Base-by-base conservation (phyloP, 140 eudicot genomes). In the Ambrosia hybrid region DNA sequence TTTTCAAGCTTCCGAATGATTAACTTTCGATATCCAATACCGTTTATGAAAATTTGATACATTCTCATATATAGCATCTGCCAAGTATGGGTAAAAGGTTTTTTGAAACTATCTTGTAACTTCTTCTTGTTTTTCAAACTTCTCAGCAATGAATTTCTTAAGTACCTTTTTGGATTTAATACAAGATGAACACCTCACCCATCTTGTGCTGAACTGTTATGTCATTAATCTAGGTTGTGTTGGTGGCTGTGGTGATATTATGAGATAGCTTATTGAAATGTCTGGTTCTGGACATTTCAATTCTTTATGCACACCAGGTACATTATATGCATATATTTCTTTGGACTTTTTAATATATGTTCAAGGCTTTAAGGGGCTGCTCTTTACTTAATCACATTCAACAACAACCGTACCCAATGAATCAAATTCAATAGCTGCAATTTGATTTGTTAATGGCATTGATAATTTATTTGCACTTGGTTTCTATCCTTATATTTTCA, bases 201-300 rank as follows among this genome's bases (percentile, higher is more conserved):
- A n/a, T n/a, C n/a, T 45, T 51, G 34, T 9, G 30, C 53, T 78
- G 74, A 59, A 66, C 16, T 67, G 13, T 59, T 58, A 17, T 70
- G 36, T 58, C 12, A 38, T 65, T 67, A 67, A 51, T 73, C 68
- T 78, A 94, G 99, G 97, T 59, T 94, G 99, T 79, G 74, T 94
- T 76, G 99, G 99, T 65, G 97, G 99, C 65, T 94, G 99, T 86
- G 99, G 91, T 85, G 83, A 83, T 75, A 82, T 67, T 70, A 73
- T 94, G 71, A 90, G 63, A 78, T 84, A 94, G 83, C 91, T 94
- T 43, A 75, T 85, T 2, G 98, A 93, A 76, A 75, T 82, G 21
- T 88, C 95, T 77, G 96, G 92, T 79, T 80, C 92, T 68, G 97
- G 96, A 60, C 62, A 85, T 49, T 95, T 90, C 59, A 86, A 48